These are phyloP conservation scores for Harringtonia lauricola DNA, from an alignment of 2,329 filamentous ascomycete genomes.

Conservation along the genomic window DNA sequence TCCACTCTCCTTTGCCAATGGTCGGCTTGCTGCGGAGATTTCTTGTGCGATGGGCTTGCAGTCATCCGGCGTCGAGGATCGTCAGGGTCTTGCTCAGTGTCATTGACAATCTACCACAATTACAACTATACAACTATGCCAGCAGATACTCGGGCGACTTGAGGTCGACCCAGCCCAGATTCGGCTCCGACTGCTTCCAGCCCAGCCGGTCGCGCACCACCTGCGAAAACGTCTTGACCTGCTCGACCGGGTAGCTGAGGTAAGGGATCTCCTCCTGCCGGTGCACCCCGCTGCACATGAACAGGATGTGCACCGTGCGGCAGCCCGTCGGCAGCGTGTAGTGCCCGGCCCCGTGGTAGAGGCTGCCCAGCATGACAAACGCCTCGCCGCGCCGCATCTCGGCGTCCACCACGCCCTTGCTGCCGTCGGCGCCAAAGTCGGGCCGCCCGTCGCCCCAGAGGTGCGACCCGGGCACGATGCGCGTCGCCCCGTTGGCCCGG, in stretches of 20 bases:
- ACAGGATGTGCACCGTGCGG: constrained; percentile 5
- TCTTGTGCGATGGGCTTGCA: no score
- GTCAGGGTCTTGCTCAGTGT: no score
- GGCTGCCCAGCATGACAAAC: constrained; percentile 5
- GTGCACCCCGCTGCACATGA: constrained; percentile 5
- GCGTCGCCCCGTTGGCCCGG: constrained; percentile 2
- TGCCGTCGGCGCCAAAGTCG: neutral
- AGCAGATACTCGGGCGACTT: constrained; percentile 4
- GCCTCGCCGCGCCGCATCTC: constrained; percentile 4
- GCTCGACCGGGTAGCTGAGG: constrained; percentile 2
- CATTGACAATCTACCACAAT: no score
- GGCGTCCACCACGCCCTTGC: neutral
- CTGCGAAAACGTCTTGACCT: constrained; percentile 3
- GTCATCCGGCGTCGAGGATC: no score
- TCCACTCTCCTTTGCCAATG: no score
- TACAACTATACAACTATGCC: neutral
- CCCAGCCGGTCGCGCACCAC: constrained; percentile 4
- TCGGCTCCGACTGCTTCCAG: constrained; percentile 6
- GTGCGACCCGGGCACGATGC: constrained; percentile 4
- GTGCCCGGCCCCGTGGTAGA: constrained; percentile 3
- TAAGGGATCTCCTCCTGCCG: constrained; percentile 4
- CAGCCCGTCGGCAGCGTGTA: constrained; percentile 1
- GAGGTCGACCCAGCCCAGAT: constrained; percentile 4
- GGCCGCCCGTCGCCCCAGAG: constrained; percentile 5
- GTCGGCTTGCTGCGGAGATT: no score